Conservation (phyloP, 1,284 basidiomycete species). For the Ustilago hordei region DNA sequence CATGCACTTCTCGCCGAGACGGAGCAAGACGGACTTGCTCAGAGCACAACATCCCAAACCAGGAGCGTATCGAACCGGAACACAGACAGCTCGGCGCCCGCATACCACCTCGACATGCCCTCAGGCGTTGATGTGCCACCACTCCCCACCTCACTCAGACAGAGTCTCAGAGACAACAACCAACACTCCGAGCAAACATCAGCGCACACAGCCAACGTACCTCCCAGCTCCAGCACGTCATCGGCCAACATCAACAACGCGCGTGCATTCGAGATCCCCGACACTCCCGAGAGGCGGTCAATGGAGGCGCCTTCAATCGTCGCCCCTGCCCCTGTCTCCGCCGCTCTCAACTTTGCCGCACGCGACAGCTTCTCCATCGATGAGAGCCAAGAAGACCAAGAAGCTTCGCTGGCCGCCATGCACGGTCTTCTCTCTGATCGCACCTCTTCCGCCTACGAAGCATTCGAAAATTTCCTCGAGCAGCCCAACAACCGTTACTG, state of each 20-base stretch:
- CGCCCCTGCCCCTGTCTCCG: slow-evolving; percentile 35
- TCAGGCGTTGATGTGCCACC: slow-evolving; percentile 28
- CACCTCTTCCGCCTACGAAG: slow-evolving; percentile 45
- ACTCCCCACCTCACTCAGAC: slow-evolving; percentile 41
- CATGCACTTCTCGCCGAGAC: slow-evolving; percentile 27
- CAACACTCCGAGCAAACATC: neutral
- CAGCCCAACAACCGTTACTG: slow-evolving; percentile 33
- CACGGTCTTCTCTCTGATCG: slow-evolving; percentile 41
- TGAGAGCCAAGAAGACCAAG: slow-evolving; percentile 19
- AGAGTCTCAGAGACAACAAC: slow-evolving; percentile 16
- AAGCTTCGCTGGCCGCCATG: slow-evolving; percentile 24
- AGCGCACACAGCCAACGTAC: neutral
- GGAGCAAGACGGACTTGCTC: slow-evolving; percentile 10
- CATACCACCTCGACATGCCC: slow-evolving; percentile 44
- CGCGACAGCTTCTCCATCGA: slow-evolving; percentile 45
- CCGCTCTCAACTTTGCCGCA: slow-evolving; percentile 28
- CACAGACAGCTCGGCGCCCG: slow-evolving; percentile 4
- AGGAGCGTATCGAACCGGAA: neutral
- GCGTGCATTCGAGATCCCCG: slow-evolving; percentile 36
- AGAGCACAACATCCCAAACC: neutral
- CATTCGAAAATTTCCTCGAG: slow-evolving; percentile 60
- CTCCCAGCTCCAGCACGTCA: neutral
- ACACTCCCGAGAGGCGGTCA: slow-evolving; percentile 18
- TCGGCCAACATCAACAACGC: neutral
- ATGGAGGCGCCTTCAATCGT: slow-evolving; percentile 32